These are phyloP conservation scores for Cyclostephanos invisitatus DNA, from an alignment of 108 stramenopile genomes.

Conservation along the genomic window DNA sequence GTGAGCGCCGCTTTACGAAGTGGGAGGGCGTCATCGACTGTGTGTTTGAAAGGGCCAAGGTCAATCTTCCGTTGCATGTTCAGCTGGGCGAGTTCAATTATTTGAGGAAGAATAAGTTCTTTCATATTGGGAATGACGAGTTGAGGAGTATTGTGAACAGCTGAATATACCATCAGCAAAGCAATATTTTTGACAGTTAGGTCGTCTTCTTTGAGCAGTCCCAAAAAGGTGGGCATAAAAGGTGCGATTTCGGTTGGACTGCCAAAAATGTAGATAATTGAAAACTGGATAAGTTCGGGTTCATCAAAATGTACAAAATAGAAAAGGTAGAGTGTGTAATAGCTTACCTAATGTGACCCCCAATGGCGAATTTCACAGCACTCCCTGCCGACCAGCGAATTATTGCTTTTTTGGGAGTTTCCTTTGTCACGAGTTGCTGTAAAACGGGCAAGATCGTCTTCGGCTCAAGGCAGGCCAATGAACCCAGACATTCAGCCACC, in stretches of 20 bases:
- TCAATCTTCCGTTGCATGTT: slow-evolving; percentile 91
- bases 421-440: slow-evolving; percentile 40
- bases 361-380: slow-evolving; percentile 85
- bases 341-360: slow-evolving; percentile 61
- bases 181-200: slow-evolving; percentile 84
- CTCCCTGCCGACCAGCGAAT: slow-evolving; percentile 87
- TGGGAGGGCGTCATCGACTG: slow-evolving; percentile 95
- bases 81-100: slow-evolving; percentile 76
- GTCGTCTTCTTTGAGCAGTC: slow-evolving; percentile 83
- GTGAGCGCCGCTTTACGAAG: slow-evolving; percentile 93
- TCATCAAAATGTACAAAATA: background rate
- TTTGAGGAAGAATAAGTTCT: slow-evolving; percentile 69
- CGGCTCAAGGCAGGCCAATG: slow-evolving; percentile 79
- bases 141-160: slow-evolving; percentile 89
- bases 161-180: slow-evolving; percentile 91
- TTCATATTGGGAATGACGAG: slow-evolving; percentile 78
- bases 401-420: slow-evolving; percentile 53
- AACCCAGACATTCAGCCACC: slow-evolving; percentile 97
- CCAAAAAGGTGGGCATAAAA: slow-evolving; percentile 80
- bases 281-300: background rate
- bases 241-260: slow-evolving; percentile 51
- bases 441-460: slow-evolving; percentile 67
- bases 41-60: slow-evolving; percentile 98
- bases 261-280: background rate
- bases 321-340: background rate